Conservation (phyloP, 2,329 filamentous ascomycete species). For the Immersiporthe knoxdaviesiana region DNA sequence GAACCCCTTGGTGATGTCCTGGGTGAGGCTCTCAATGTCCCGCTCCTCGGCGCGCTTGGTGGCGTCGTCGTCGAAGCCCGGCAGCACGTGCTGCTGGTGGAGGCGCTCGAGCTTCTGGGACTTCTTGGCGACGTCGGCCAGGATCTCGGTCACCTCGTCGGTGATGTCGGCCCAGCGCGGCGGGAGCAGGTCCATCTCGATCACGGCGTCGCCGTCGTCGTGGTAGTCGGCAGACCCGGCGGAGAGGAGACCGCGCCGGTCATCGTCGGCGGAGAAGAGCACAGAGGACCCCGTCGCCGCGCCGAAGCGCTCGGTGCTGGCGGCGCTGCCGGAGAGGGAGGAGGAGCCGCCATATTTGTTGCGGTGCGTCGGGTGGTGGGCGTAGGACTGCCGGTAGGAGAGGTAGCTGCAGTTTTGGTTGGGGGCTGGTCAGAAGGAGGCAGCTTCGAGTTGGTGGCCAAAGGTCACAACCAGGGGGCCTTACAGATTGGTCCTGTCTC, state of each 20-base stretch:
- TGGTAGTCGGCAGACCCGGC: slow-evolving; percentile 74
- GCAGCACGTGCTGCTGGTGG: slow-evolving; percentile 95
- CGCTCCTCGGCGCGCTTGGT: slow-evolving; percentile 83
- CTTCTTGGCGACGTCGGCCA: slow-evolving; percentile 80
- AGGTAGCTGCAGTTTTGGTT: slow-evolving; percentile 73
- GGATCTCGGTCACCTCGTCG: slow-evolving; percentile 85
- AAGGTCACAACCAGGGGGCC: slow-evolving; percentile 35
- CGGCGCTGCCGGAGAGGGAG: slow-evolving; percentile 56
- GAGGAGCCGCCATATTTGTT: slow-evolving; percentile 62
- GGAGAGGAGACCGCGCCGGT: slow-evolving; percentile 80
- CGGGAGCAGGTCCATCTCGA: slow-evolving; percentile 96
- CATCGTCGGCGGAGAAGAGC: slow-evolving; percentile 55
- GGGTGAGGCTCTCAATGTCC: slow-evolving; percentile 88
- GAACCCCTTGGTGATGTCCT: slow-evolving; percentile 86
- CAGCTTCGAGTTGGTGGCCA: no score
- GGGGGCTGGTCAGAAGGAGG: neutral
- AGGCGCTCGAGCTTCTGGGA: slow-evolving; percentile 85
- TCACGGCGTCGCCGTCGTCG: slow-evolving; percentile 90
- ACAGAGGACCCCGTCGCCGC: slow-evolving; percentile 53
- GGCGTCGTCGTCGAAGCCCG: slow-evolving; percentile 94
- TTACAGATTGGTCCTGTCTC: slow-evolving; percentile 98
- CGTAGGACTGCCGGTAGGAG: slow-evolving; percentile 98
- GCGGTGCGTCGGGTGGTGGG: slow-evolving; percentile 90
- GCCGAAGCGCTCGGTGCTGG: slow-evolving; percentile 55
- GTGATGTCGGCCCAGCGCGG: slow-evolving; percentile 95